Percentiles rank a stretch among this genome's conserved stretches.
Evolutionary conservation across 1,284 basidiomycete species (phyloP).

Genomic region (Mycena sp.): DNA sequence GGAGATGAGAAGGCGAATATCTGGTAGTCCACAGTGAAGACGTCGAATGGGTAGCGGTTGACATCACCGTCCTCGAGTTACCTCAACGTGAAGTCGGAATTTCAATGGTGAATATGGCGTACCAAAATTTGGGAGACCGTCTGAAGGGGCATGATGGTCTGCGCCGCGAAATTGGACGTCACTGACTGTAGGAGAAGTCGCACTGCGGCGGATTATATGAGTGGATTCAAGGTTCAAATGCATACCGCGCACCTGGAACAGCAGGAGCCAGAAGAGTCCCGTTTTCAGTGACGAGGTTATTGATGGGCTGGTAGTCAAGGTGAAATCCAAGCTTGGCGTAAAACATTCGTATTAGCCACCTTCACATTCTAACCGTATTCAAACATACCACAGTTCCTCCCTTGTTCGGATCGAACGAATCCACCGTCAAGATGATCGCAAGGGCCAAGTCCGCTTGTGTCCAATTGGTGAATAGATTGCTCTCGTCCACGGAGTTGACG

Average conservation of each 20-base stretch:
- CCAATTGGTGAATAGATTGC: background rate
- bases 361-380: background rate
- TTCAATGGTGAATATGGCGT: background rate
- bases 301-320: background rate
- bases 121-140: background rate
- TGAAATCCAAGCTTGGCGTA: background rate
- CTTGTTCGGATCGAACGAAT: conserved; percentile 16
- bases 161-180: background rate
- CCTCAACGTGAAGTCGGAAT: background rate
- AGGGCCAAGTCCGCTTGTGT: background rate
- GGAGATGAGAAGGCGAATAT: conserved; percentile 7
- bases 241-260: background rate
- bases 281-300: background rate
- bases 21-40: conserved; percentile 10
- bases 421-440: background rate
- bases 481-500: background rate
- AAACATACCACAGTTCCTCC: background rate
- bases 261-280: background rate
- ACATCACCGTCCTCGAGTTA: conserved; percentile 12
- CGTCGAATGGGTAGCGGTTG: conserved; percentile 23
- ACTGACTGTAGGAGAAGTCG: background rate
- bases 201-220: background rate
- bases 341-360: background rate
- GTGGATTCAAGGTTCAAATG: too few species aligned
- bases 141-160: conserved; percentile 2